These are phyloP conservation scores for Harringtonia lauricola DNA, from an alignment of 2,329 filamentous ascomycete species.

Conservation along the genomic window DNA sequence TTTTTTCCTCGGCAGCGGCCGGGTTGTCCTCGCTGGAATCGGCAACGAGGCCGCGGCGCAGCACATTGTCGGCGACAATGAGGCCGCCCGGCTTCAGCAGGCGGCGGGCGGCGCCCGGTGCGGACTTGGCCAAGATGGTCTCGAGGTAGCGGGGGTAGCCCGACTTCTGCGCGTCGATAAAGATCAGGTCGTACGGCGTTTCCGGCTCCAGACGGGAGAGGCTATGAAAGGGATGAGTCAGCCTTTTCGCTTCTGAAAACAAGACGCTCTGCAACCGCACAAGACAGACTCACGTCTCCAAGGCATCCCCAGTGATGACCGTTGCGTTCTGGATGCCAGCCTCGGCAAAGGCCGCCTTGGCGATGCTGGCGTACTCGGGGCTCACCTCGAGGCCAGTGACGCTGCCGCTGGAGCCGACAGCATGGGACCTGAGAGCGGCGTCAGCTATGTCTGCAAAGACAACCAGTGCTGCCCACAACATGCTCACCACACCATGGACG, in stretches of 20 bases:
- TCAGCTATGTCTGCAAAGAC: background rate
- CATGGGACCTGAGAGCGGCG: conserved; percentile 21
- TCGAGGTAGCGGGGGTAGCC: conserved; percentile 38
- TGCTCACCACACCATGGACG: conserved; percentile 30
- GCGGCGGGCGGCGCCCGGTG: conserved; percentile 22
- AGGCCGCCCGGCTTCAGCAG: conserved; percentile 37
- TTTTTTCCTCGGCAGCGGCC: conserved; percentile 4
- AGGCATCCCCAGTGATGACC: conserved; percentile 34
- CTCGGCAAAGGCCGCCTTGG: conserved; percentile 26
- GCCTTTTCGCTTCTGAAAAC: background rate
- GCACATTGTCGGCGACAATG: conserved; percentile 43
- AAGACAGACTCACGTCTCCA: conserved; percentile 27
- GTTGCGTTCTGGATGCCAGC: conserved; percentile 32
- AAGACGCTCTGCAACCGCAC: too few species aligned
- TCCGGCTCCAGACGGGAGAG: conserved; percentile 21
- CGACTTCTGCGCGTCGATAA: conserved; percentile 42
- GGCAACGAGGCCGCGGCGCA: conserved; percentile 36
- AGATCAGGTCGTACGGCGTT: conserved; percentile 40
- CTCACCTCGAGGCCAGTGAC: conserved; percentile 35
- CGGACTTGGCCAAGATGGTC: conserved; percentile 31
- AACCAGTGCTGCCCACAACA: background rate
- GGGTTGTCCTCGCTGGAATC: conserved; percentile 23
- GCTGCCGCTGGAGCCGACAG: conserved; percentile 28
- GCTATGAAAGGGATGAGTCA: conserved; percentile 22
- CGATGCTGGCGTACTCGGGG: conserved; percentile 29